A percentile compares a stretch with the other conserved stretches of the same genome.
These are phyloP conservation scores for Endocladia muricata DNA, from an alignment of 31 red algal genomes.

Conservation along the genomic window DNA sequence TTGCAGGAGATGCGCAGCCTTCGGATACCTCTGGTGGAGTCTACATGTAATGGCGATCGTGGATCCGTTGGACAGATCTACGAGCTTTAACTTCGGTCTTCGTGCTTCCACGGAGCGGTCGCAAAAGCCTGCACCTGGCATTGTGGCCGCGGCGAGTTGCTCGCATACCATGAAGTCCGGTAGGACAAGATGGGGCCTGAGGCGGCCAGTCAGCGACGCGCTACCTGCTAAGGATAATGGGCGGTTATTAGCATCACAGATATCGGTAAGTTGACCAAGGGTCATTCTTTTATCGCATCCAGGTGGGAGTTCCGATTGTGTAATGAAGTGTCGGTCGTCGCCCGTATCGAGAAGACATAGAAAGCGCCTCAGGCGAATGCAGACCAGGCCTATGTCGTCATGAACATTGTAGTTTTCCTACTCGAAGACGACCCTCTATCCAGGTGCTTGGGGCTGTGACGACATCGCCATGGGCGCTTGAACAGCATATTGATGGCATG, in stretches of 20 bases:
- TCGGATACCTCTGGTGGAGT: not conserved
- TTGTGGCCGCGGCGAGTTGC: not conserved
- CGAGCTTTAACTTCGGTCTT: not conserved
- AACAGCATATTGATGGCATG: not conserved
- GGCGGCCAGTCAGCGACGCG: not conserved
- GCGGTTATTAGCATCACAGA: constrained; percentile 21
- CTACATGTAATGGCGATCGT: constrained; percentile 16
- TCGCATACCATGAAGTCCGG: constrained; percentile 27
- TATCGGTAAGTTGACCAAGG: constrained; percentile 2
- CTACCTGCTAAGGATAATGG: not conserved
- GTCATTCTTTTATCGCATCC: not conserved
- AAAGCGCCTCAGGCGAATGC: not conserved
- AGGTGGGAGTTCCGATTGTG: not conserved
- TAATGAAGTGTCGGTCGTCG: constrained; percentile 13
- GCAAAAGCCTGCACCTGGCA: constrained; percentile 19
- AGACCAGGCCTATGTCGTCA: constrained; percentile 11
- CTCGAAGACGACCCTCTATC: constrained; percentile 17
- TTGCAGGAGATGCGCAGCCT: not conserved
- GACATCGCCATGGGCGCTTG: not conserved
- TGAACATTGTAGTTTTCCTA: constrained; percentile 28
- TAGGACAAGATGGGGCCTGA: not conserved
- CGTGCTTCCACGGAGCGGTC: constrained; percentile 20
- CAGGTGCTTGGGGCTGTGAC: not conserved
- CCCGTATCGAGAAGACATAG: constrained; percentile 29
- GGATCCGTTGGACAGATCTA: constrained; percentile 16